Base-by-base conservation (phyloP, 1,139 yeast species). In the Nematodospora anomalae region DNA sequence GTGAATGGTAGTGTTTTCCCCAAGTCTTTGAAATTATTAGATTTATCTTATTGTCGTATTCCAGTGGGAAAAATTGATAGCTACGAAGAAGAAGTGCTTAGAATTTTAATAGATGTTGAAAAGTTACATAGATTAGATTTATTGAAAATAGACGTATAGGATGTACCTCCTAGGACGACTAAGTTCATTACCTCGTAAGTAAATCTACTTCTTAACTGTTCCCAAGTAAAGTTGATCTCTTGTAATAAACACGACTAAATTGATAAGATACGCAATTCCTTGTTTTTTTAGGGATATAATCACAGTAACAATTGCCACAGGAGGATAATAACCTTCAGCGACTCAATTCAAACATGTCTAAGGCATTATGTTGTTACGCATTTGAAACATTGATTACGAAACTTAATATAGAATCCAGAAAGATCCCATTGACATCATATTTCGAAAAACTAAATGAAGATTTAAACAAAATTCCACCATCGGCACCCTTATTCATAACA, bases 401-500 rank as follows among this genome's bases (percentile, higher is more conserved):
- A 33, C 48, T 65, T 8, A 38, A 41, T 7, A 42, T 45, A 3
- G 49, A 49, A 5, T 22, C 51, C 2, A 28, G 42, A 6, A 43
- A 53, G 4, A 33, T 49, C 0, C 33, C 58, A 2, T 41, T 66
- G 13, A 26, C 45, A 2, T 38, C 43, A 14, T 51, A 52, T 41
- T 47, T 53, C 13, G 25, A 50, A 6, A 32, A 38, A 2, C 44
- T 55, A 9, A 37, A 43, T 11, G 61, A 57, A 30, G 35, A 52
- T 1, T 13, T 47, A 4, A 53, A 49, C 4, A 46, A 54, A 6
- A 61, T 68, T 30, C 95, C 97, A 0, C 11, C 40, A 3, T 42
- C 50, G n/a, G 71, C 75, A 2, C 76, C 77, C 1, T 60, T 92
- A 25, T 92, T 92, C 61, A 83, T 92, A 23, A 90, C 97, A 0